Evolutionary conservation across 2,329 filamentous ascomycete species (phyloP).

Genomic region (Ophiocordyceps camponoti-floridani): DNA sequence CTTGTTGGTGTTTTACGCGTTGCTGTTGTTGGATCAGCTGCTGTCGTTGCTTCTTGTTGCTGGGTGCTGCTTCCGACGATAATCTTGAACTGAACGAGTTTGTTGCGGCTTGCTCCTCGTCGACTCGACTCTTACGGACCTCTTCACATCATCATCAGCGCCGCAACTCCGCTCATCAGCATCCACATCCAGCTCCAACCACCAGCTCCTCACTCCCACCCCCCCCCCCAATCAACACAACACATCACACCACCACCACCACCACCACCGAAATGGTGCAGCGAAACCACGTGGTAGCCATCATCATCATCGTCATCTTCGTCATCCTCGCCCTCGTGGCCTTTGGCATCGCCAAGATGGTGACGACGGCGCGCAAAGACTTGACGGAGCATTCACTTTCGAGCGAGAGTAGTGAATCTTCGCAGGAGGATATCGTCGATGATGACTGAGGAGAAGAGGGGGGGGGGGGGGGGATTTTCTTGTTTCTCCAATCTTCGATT

Average conservation of each 20-base stretch:
- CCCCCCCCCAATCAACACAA: neutral
- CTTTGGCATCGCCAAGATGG: conserved; percentile 45
- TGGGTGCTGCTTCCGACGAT: too few species aligned
- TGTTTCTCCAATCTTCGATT: neutral
- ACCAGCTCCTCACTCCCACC: neutral
- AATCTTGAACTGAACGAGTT: too few species aligned
- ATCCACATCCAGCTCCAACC: conserved; percentile 3
- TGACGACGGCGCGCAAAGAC: conserved; percentile 28
- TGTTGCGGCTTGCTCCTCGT: too few species aligned
- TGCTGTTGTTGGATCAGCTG: too few species aligned
- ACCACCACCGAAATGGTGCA: conserved; percentile 26
- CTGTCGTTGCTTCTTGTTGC: too few species aligned
- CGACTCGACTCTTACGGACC: too few species aligned
- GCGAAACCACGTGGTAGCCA: conserved; percentile 48
- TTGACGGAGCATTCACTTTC: conserved; percentile 20
- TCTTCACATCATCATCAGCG: too few species aligned
- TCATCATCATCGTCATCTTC: conserved; percentile 52
- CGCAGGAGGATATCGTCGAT: conserved; percentile 7
- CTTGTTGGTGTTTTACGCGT: too few species aligned
- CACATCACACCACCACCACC: neutral
- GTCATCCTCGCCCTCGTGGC: conserved; percentile 40
- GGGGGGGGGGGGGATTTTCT: too few species aligned
- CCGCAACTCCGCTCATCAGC: too few species aligned
- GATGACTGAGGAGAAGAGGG: conserved; percentile 3
- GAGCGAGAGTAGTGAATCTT: conserved; percentile 10